A percentile compares a stretch with the other conserved stretches of the same genome.
These are phyloP conservation scores for Aspergillus campestris DNA, from an alignment of 495 filamentous ascomycete species.

Conservation along the genomic window DNA sequence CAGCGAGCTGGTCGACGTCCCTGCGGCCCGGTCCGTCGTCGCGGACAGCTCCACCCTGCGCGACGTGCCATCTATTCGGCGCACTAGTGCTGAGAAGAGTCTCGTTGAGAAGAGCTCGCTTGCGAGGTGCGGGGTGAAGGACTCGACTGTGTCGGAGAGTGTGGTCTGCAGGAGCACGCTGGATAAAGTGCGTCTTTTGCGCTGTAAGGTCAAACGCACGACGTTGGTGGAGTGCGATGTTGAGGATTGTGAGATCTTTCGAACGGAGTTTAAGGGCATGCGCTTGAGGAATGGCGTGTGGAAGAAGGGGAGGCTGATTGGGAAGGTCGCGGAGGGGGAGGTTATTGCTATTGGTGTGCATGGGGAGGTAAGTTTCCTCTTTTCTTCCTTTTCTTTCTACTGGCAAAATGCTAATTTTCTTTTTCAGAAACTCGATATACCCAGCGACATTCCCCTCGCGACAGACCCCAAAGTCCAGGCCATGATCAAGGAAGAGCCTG, in stretches of 20 bases:
- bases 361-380: constrained; percentile 6
- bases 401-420: background rate
- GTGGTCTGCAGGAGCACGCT: constrained; percentile 8
- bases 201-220: constrained; percentile 12
- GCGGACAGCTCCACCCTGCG: constrained; percentile 10
- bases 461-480: too few relatives aligned
- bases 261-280: constrained; percentile 22
- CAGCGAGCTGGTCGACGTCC: constrained; percentile 11
- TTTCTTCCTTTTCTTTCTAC: background rate
- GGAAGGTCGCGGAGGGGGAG: constrained; percentile 15
- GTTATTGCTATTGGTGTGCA: constrained; percentile 8
- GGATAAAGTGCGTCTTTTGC: constrained; percentile 1
- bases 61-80: constrained; percentile 8
- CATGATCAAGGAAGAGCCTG: too few relatives aligned
- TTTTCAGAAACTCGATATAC: background rate
- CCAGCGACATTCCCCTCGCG: too few relatives aligned
- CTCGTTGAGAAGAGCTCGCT: constrained; percentile 10
- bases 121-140: constrained; percentile 6
- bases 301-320: constrained; percentile 25
- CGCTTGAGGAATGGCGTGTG: constrained; percentile 28
- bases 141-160: constrained; percentile 15
- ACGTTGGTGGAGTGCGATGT: constrained; percentile 24
- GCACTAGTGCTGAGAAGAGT: constrained; percentile 16
- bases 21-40: constrained; percentile 2
- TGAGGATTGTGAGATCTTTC: constrained; percentile 18